Conservation (phyloP, 768 basidiomycete genomes). For the Lactifluus volemus region DNA sequence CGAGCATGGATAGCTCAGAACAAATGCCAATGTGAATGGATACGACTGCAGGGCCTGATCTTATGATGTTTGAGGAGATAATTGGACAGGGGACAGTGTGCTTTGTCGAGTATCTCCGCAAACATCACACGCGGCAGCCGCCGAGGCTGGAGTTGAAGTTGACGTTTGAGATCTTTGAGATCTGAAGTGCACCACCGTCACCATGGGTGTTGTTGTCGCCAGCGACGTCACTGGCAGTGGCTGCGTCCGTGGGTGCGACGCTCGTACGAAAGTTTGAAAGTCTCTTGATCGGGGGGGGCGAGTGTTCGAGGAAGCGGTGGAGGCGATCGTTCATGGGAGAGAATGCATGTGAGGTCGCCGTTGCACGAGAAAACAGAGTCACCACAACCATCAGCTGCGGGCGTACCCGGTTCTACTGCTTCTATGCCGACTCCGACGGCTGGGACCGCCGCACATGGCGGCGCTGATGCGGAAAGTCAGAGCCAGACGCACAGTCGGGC, state of each 20-base stretch:
- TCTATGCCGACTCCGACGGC: not conserved
- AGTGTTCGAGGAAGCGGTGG: constrained; percentile 16
- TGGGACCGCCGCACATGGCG: not conserved
- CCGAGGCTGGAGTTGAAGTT: constrained; percentile 15
- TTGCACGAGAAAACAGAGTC: constrained; percentile 17
- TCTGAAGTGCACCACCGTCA: not conserved
- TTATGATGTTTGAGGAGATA: constrained; percentile 42
- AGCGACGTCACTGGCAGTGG: not conserved
- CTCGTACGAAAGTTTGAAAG: constrained; percentile 23
- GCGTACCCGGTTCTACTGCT: not conserved
- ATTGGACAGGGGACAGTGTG: constrained; percentile 23
- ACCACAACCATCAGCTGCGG: not conserved
- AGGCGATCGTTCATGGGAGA: constrained; percentile 16
- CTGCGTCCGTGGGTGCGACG: constrained; percentile 8
- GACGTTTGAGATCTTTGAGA: constrained; percentile 21
- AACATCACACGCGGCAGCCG: not conserved
- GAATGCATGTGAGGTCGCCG: constrained; percentile 25
- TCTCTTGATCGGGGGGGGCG: constrained; percentile 10
- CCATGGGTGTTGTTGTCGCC: constrained; percentile 11
- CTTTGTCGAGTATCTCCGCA: too few relatives aligned
- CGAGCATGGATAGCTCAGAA: constrained; percentile 18
- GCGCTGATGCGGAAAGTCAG: not conserved
- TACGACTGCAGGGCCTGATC: constrained; percentile 56
- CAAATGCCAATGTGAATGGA: not conserved
- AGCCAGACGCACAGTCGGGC: too few relatives aligned